Conservation (phyloP, 1,139 yeast species). For the Yamadazyma triangularis region DNA sequence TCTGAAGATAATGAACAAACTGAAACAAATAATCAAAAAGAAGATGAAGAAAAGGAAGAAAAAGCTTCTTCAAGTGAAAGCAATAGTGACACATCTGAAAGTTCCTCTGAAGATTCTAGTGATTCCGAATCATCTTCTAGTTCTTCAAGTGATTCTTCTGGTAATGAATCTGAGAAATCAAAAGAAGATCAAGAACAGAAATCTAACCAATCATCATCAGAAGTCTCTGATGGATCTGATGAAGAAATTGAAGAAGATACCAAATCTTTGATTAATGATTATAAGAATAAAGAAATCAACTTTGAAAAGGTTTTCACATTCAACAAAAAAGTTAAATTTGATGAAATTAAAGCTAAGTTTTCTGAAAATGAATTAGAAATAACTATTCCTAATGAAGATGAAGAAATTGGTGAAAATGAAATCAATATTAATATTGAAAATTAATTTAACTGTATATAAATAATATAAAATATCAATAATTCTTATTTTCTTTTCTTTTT, state of each 20-base stretch:
- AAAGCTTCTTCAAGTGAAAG: constrained; percentile 2
- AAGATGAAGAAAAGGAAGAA: constrained; percentile 9
- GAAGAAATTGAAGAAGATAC: constrained; percentile 44
- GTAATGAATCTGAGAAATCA: constrained; percentile 6
- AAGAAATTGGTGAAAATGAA: constrained; percentile 16
- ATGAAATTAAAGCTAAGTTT: constrained; percentile 37
- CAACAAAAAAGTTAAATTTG: constrained; percentile 36
- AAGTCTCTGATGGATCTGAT: constrained; percentile 17
- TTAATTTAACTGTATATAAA: constrained; percentile 1
- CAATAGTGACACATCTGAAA: not conserved
- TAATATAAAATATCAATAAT: constrained; percentile 4
- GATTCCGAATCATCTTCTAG: constrained; percentile 6
- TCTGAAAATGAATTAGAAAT: constrained; percentile 40
- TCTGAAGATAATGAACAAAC: constrained; percentile 12
- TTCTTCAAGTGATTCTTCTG: not conserved
- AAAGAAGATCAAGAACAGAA: constrained; percentile 4
- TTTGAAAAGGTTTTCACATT: constrained; percentile 46
- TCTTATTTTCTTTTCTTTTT: not conserved
- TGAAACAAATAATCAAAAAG: constrained; percentile 9
- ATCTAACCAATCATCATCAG: constrained; percentile 9
- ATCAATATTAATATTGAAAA: constrained; percentile 12
- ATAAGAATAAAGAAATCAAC: constrained; percentile 32
- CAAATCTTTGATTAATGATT: constrained; percentile 34
- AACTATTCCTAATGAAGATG: constrained; percentile 36
- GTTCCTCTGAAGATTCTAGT: constrained; percentile 10